Evolutionary conservation across 306 rosid genomes (phyloP).

Genomic region (Medicago truncatula): MtrunA17r5.0-ANR NC_053046.1:30988001-30988500

Average conservation of each 20-base stretch:
- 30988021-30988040: no score
- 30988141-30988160: no score
- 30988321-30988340: not conserved
- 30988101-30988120: no score
- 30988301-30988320: not conserved
- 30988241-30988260: no score
- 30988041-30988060: no score
- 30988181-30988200: not conserved
- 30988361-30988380: slow-evolving; percentile 7
- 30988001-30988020: no score
- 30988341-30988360: not conserved
- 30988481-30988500: not conserved
- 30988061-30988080: no score
- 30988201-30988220: not conserved
- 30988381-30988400: not conserved
- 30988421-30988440: not conserved
- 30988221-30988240: not conserved
- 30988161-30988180: not conserved
- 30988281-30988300: not conserved
- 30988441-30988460: not conserved
- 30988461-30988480: not conserved
- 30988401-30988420: not conserved
- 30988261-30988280: not conserved
- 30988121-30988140: no score
- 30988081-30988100: no score